Evolutionary conservation across 805 yeast species (phyloP).

Genomic region (Maudiozyma serrabonitensis): DNA sequence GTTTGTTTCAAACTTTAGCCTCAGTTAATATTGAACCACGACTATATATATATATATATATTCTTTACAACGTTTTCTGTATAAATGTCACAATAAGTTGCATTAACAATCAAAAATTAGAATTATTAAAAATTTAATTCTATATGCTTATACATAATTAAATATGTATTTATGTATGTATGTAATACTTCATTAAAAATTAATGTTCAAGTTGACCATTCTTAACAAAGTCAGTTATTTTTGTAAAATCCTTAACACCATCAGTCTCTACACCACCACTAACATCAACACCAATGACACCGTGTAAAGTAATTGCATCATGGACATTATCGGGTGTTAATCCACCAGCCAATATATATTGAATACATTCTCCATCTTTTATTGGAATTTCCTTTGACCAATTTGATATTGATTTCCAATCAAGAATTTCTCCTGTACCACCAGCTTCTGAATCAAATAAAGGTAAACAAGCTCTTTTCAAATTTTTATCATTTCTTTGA

Average conservation of each 20-base stretch:
- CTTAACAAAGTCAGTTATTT: slow-evolving; percentile 49
- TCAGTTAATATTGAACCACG: no score
- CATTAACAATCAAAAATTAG: no score
- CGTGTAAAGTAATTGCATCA: slow-evolving; percentile 39
- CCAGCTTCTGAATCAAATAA: slow-evolving; percentile 83
- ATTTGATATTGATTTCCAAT: slow-evolving; percentile 50
- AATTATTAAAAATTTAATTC: no score
- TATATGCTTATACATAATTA: neutral
- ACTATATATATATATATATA: no score
- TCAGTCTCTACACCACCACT: slow-evolving; percentile 87
- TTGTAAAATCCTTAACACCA: slow-evolving; percentile 61
- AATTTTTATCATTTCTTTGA: slow-evolving; percentile 10
- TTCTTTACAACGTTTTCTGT: no score
- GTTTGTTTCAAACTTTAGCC: no score
- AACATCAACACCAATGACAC: slow-evolving; percentile 86
- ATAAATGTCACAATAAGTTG: no score
- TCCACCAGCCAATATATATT: slow-evolving; percentile 82
- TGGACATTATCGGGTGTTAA: slow-evolving; percentile 64
- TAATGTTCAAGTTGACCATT: slow-evolving; percentile 34
- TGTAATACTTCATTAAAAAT: neutral
- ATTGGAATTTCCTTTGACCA: slow-evolving; percentile 25
- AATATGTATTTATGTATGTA: neutral
- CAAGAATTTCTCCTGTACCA: slow-evolving; percentile 77
- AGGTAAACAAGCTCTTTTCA: slow-evolving; percentile 27
- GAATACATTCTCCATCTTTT: slow-evolving; percentile 22